Evolutionary conservation across 306 rosid genomes (phyloP).

Genomic region (Oxytropis ochrocephala): DNA sequence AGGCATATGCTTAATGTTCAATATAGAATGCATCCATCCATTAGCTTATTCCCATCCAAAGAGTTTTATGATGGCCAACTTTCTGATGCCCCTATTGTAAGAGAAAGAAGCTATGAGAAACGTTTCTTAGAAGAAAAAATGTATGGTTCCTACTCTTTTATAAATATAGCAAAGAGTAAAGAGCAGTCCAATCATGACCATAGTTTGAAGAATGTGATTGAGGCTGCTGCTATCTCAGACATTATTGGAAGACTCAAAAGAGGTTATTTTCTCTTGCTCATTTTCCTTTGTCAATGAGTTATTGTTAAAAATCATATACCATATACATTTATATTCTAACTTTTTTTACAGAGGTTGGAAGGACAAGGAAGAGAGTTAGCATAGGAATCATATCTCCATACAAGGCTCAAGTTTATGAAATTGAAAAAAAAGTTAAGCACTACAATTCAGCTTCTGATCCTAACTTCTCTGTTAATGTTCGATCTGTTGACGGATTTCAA

Average conservation of each 20-base stretch:
- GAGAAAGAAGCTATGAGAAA: background rate
- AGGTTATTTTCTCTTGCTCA: slow-evolving; percentile 8
- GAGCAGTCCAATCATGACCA: slow-evolving; percentile 13
- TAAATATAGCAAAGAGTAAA: slow-evolving; percentile 30
- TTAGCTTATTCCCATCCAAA: too few species aligned
- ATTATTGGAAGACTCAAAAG: slow-evolving; percentile 42
- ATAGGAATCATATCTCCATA: slow-evolving; percentile 61
- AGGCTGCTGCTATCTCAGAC: slow-evolving; percentile 38
- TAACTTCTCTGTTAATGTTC: slow-evolving; percentile 35
- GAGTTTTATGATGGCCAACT: too few species aligned
- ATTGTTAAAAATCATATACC: too few species aligned
- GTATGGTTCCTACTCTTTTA: background rate
- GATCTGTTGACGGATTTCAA: slow-evolving; percentile 60
- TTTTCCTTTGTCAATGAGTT: too few species aligned
- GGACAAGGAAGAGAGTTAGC: slow-evolving; percentile 33
- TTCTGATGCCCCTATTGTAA: background rate
- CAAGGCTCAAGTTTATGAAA: slow-evolving; percentile 41
- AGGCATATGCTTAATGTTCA: too few species aligned
- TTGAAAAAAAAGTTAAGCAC: slow-evolving; percentile 30
- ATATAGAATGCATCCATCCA: too few species aligned
- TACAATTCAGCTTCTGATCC: background rate
- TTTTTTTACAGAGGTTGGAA: slow-evolving; percentile 13
- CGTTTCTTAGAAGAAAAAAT: background rate
- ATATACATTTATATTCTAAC: too few species aligned
- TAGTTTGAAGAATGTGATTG: slow-evolving; percentile 39